phyloP scores from a whole-genome alignment of 768 basidiomycete species.

The Rhizopogon vulgaris region DNA sequence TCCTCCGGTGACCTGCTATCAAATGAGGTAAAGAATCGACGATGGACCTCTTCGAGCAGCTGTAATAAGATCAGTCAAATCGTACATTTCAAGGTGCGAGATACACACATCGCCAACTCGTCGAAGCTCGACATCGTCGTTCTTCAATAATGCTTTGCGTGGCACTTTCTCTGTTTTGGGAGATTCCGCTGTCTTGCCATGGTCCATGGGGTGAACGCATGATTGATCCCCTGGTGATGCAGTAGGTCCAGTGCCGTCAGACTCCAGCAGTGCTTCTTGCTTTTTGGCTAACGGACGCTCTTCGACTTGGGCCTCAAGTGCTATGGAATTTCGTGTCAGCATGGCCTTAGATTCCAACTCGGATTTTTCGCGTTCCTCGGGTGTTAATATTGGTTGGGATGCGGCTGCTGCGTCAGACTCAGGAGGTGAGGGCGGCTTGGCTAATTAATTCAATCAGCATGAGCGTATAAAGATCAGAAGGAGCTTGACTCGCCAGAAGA shows the following conservation, averaged over 20 bases:
- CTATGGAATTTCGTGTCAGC: slow-evolving; percentile 64
- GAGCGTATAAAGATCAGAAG: background rate
- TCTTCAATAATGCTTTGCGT: slow-evolving; percentile 76
- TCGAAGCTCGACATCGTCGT: slow-evolving; percentile 78
- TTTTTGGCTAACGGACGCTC: slow-evolving; percentile 83
- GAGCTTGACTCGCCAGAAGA: slow-evolving; percentile 15
- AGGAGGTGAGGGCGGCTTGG: slow-evolving; percentile 9
- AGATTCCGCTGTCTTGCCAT: slow-evolving; percentile 16
- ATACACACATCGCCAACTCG: slow-evolving; percentile 65
- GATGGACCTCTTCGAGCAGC: slow-evolving; percentile 81
- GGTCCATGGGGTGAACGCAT: slow-evolving; percentile 8
- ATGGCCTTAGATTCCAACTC: slow-evolving; percentile 49
- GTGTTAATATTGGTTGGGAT: slow-evolving; percentile 11
- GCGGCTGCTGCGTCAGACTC: slow-evolving; percentile 9
- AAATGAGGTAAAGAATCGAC: slow-evolving; percentile 66
- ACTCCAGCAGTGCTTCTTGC: slow-evolving; percentile 70
- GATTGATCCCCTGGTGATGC: background rate
- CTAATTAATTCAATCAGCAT: slow-evolving; percentile 15
- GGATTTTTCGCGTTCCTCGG: slow-evolving; percentile 38
- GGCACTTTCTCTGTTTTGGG: slow-evolving; percentile 37
- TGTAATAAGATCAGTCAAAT: slow-evolving; percentile 23
- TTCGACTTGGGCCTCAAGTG: slow-evolving; percentile 79
- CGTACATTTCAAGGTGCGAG: background rate
- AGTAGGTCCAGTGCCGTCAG: slow-evolving; percentile 16
- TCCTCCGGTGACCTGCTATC: slow-evolving; percentile 33